A percentile compares a stretch with the other conserved stretches of the same genome.
These are phyloP conservation scores for Fusarium haematococcum DNA, from an alignment of 2,329 filamentous ascomycete species.

Conservation along the genomic window DNA sequence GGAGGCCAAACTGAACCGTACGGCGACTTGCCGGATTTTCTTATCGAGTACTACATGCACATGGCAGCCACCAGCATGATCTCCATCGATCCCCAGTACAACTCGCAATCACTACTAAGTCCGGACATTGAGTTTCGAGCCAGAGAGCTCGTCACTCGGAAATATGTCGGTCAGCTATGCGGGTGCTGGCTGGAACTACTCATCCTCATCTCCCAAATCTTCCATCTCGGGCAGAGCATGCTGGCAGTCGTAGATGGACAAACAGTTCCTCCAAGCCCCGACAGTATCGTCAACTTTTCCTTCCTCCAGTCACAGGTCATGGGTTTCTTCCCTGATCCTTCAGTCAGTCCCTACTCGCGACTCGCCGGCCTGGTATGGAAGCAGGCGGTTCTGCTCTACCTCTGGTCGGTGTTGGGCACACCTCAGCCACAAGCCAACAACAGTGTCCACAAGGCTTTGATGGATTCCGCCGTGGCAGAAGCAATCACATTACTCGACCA, in stretches of 20 bases:
- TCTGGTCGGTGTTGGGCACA: slow-evolving; percentile 51
- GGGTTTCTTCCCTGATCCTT: slow-evolving; percentile 52
- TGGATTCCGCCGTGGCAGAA: slow-evolving; percentile 46
- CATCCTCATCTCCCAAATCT: slow-evolving; percentile 53
- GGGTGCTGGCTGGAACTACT: slow-evolving; percentile 56
- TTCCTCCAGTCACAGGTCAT: slow-evolving; percentile 57
- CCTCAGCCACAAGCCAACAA: slow-evolving; percentile 37
- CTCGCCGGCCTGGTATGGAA: slow-evolving; percentile 58
- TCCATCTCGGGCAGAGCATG: slow-evolving; percentile 57
- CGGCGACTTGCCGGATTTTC: slow-evolving; percentile 56
- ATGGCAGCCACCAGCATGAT: slow-evolving; percentile 61
- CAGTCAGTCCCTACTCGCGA: slow-evolving; percentile 51
- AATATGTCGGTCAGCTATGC: slow-evolving; percentile 53
- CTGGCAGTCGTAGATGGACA: slow-evolving; percentile 47
- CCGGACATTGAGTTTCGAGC: slow-evolving; percentile 48
- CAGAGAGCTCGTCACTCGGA: slow-evolving; percentile 42
- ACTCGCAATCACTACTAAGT: slow-evolving; percentile 47
- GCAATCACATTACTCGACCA: slow-evolving; percentile 48
- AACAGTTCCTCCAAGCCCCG: slow-evolving; percentile 46
- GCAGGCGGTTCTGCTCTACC: slow-evolving; percentile 58
- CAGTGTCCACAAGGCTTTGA: slow-evolving; percentile 40
- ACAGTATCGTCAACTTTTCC: slow-evolving; percentile 58
- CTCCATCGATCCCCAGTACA: slow-evolving; percentile 52
- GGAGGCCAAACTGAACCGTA: slow-evolving; percentile 48
- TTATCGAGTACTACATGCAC: slow-evolving; percentile 62